phyloP scores from a whole-genome alignment of 345 rosid genomes.

The Citropsis articulata region DNA sequence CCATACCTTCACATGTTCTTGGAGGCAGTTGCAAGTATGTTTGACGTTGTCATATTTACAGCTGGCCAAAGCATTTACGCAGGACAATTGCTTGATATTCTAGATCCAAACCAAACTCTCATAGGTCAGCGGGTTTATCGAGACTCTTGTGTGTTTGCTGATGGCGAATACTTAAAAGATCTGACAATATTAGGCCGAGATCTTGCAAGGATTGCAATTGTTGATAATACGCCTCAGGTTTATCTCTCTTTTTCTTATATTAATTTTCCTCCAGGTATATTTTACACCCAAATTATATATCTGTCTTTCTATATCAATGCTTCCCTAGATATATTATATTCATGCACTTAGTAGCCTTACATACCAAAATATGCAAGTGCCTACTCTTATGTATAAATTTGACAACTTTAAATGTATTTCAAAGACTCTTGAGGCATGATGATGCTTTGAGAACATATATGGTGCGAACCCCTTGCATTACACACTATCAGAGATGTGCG shows the following conservation, averaged over 20 bases:
- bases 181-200: constrained; percentile 19
- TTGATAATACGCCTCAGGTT: constrained; percentile 23
- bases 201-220: constrained; percentile 26
- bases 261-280: background rate
- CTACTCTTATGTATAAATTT: background rate
- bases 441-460: background rate
- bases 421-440: background rate
- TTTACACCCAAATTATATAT: constrained; percentile 11
- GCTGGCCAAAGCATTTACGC: constrained; percentile 21
- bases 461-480: background rate
- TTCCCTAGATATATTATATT: background rate
- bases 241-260: background rate
- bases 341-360: background rate
- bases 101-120: constrained; percentile 24
- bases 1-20: constrained; percentile 16
- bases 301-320: background rate
- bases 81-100: constrained; percentile 18
- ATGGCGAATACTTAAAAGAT: constrained; percentile 23
- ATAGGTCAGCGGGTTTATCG: constrained; percentile 20
- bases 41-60: constrained; percentile 21
- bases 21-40: constrained; percentile 26
- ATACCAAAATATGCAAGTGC: background rate
- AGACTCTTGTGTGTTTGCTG: constrained; percentile 18
- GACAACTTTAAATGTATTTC: background rate
- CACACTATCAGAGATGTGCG: background rate